A percentile compares a stretch with the other conserved stretches of the same genome.
Evolutionary conservation across 345 rosid species (phyloP).

Genomic region (Camelina neglecta): DNA sequence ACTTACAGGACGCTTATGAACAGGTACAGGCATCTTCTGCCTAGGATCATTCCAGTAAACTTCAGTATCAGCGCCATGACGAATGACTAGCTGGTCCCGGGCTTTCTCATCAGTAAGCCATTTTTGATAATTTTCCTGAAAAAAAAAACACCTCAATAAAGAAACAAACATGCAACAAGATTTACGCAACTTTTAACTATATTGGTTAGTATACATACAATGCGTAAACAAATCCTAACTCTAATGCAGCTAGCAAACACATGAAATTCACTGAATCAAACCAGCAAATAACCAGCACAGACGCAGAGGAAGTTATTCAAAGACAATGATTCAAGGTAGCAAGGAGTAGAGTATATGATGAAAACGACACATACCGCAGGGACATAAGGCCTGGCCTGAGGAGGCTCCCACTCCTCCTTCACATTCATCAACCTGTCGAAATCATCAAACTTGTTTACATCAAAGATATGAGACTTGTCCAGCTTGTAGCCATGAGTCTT

Average conservation of each 20-base stretch:
- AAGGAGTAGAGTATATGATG: not conserved
- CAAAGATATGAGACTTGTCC: conserved; percentile 61
- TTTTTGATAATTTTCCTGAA: conserved; percentile 89
- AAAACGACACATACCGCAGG: conserved; percentile 68
- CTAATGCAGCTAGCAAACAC: not conserved
- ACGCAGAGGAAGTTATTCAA: not conserved
- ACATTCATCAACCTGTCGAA: conserved; percentile 83
- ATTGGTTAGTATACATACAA: not conserved
- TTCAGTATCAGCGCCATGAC: conserved; percentile 89
- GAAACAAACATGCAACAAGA: not conserved
- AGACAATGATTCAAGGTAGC: not conserved
- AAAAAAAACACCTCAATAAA: not conserved
- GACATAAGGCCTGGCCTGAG: conserved; percentile 68
- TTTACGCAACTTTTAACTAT: not conserved
- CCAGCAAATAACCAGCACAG: not conserved
- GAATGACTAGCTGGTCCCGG: conserved; percentile 91
- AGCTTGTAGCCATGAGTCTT: conserved; percentile 3
- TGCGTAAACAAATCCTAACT: not conserved
- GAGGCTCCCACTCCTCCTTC: conserved; percentile 91
- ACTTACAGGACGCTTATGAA: conserved; percentile 89
- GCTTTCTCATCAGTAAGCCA: conserved; percentile 97
- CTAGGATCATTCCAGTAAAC: conserved; percentile 95
- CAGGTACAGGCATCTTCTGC: conserved; percentile 87
- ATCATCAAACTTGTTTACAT: conserved; percentile 80
- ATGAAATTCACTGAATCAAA: not conserved